Base-by-base conservation (phyloP, 2,329 filamentous ascomycete species). In the Bisporella sp. region DNA sequence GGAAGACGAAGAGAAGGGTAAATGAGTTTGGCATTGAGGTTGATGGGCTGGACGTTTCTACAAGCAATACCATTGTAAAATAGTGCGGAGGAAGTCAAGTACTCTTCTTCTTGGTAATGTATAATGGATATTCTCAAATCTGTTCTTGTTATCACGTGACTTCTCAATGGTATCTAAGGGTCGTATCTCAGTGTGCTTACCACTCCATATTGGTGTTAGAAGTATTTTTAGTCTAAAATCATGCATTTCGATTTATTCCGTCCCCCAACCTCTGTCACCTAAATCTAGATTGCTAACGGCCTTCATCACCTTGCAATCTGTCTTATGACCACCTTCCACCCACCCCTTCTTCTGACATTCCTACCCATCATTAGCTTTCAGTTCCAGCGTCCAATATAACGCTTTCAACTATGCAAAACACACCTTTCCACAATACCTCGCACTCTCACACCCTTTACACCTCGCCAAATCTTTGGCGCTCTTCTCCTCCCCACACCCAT, bases 371-470 rank as follows among this genome's bases (percentile, higher is more conserved):
- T 21, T 21, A 21, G 21, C 21, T 29, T 9, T 7, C n/a, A 31
- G 3, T 30, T 41, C 41, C 13, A 49, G 40, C 9, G 41, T 29
- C 9, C 1, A 47, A 4, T 29, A 28, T n/a, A 13, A n/a, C 35
- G 9, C 8, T 39, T 41, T 8, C 7, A 30, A 37, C 21, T 35
- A 5, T 44, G n/a, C 5, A 45, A 47, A 31, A 55, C 54, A 28
- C 51, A 62, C 62, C 56, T 62, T 64, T 8, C 56, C 54, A 50
- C 62, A 64, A 56, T 64, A 64, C 60, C 60, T 62, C 31, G 59
- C 59, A 21, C 48, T 45, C 37, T 50, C 53, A 49, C 62, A 64
- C 0, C 62, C 62, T 53, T 54, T 58, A 55, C 61, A 64, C 33
- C 50, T 56, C 8, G 49, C 51, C 43, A 64, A 51, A 6, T 50